Evolutionary conservation across 768 basidiomycete species (phyloP), one percentile per base, ranked within the genome.

Genomic region (Rhizopogon rudus): DNA sequence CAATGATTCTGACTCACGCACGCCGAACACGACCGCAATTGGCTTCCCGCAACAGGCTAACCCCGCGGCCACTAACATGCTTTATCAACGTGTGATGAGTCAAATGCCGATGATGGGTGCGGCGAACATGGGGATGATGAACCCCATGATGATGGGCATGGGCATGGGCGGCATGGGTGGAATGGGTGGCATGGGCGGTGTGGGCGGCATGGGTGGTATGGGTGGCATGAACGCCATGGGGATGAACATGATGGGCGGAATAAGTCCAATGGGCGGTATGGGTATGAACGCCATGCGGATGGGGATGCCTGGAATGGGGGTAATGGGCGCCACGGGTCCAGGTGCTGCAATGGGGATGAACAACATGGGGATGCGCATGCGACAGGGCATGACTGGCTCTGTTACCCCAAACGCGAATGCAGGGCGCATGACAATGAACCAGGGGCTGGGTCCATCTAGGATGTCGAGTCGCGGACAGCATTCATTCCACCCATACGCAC

Each of bases 401-500:
- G 66, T 66, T 25, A 65, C 70, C 55, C 48, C 48, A 40, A 61
- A 56, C 20, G 56, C 63, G 20, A 69, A 70, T 58, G 66, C 71
- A 29, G 71, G 72, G n/a, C 70, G 77, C 56, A 73, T 73, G 72
- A 54, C 73, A 48, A 70, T 73, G 69, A 73, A 70, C 62, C 45
- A 67, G 48, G 81, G 74, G 25, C 66, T 72, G 55, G 82, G 75
- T n/a, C 81, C 78, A 13, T 72, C 76, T 52, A 73, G 79, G 6
- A 73, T 75, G 66, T 75, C 71, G 52, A 76, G 61, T 28, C 75
- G 81, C 20, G 83, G 83, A 55, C 81, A 83, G 58, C 80, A 82
- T 59, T 75, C 73, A 55, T 86, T 82, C 68, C 83, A 86, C 68
- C 83, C 83, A n/a, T 86, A 86, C 64, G 75, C 82, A 52, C 76